Base-by-base conservation (phyloP, 2,329 filamentous ascomycete species). In the Cladophialophora immunda region DNA sequence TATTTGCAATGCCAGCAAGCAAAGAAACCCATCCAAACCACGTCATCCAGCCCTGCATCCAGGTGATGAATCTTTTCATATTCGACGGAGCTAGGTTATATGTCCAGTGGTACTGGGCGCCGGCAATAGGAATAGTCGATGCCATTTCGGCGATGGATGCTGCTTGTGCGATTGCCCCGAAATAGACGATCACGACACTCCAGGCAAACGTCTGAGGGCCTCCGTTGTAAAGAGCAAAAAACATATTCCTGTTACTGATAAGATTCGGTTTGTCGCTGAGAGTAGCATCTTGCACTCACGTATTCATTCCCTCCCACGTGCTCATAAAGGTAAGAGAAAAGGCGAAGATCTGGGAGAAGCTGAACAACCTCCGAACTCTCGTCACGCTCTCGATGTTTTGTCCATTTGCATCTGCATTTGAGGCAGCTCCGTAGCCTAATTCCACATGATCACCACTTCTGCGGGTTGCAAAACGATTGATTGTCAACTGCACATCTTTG, bases 11-110 rank as follows among this genome's bases (percentile, higher is more conserved):
- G 19, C 54, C 54, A 9, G 54, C 54, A 9, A 57, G 54, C 54
- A 57, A 57, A n/a, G 54, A 57, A 32, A 57, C 54, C 54, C 54
- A 57, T 27, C 54, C 54, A 32, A 57, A 57, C 54, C 54, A 57
- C 27, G 54, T 57, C 54, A 57, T 57, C 54, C 54, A 57, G 15
- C 54, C 54, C 19, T 57, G 54, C 27, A 57, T 57, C 54, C 54
- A 57, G 54, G 54, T 57, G 27, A 57, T 57, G 19, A 57, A 57
- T 57, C 54, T n/a, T 36, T 57, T 57, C 30, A 32, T 34, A 13
- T 25, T 32, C 13, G 54, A 22, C 27, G 54, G 54, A 15, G 54
- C 54, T 8, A 57, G 32, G 29, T 57, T 32, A 30, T 57, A 57
- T 38, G 54, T 57, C 54, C 54, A 57, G 54, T 57, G 54, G 19